phyloP scores from a whole-genome alignment of 169 alveolate genomes.

The Eimeria necatrix region DNA sequence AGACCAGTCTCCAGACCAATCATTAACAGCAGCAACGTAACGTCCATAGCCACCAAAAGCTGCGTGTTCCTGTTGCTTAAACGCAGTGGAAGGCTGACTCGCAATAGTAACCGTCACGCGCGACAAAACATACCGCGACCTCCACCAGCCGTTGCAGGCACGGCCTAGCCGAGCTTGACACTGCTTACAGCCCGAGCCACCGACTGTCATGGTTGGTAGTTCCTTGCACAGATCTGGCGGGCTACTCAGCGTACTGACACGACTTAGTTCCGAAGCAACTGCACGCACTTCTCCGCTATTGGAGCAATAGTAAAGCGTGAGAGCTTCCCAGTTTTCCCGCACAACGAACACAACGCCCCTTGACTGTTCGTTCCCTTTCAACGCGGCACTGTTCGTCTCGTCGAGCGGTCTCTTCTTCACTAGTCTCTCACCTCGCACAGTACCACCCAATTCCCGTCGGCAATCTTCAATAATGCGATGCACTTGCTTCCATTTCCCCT shows the following conservation, averaged over 20 bases:
- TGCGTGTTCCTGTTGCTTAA: background rate
- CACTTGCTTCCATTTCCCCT: background rate
- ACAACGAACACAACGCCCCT: slow-evolving; percentile 15
- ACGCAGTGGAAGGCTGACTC: background rate
- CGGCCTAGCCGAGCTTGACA: slow-evolving; percentile 16
- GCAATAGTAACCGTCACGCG: slow-evolving; percentile 14
- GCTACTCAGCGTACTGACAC: background rate
- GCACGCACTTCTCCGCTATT: slow-evolving; percentile 21
- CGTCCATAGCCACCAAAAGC: background rate
- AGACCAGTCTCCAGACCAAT: background rate
- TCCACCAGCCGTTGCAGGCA: slow-evolving; percentile 57
- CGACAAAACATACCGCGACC: slow-evolving; percentile 37
- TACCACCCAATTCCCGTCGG: background rate
- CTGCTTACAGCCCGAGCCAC: slow-evolving; percentile 39
- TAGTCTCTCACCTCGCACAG: background rate
- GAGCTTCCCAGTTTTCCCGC: slow-evolving; percentile 57
- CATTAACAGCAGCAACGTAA: background rate
- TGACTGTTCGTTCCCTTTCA: background rate
- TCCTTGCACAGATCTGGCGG: slow-evolving; percentile 26
- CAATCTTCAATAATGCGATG: background rate
- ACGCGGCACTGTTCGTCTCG: background rate
- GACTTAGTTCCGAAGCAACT: slow-evolving; percentile 56
- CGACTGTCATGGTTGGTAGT: slow-evolving; percentile 38
- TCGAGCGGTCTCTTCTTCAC: background rate
- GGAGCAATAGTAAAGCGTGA: background rate